Conservation (phyloP, 352 stramenopile species). For the Thalassiosira ordinaria region DNA sequence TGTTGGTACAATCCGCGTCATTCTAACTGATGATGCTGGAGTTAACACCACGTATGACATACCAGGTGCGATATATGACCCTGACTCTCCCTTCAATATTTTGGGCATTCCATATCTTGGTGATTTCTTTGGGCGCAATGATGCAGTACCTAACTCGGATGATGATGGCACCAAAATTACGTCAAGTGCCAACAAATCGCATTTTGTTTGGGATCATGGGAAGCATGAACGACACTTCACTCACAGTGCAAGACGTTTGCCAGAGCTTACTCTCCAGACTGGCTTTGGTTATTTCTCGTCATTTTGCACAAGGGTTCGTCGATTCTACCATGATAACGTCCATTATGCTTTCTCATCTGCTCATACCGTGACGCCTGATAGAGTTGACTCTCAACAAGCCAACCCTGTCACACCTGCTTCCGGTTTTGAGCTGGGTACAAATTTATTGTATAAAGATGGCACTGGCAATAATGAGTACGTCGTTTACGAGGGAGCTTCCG, state of each 20-base stretch:
- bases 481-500: slow-evolving; percentile 5
- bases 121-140: slow-evolving; percentile 18
- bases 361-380: neutral
- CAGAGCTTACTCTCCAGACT: slow-evolving; percentile 10
- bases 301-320: slow-evolving; percentile 12
- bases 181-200: neutral
- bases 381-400: neutral
- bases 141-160: neutral
- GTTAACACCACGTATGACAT: slow-evolving; percentile 19
- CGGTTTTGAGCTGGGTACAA: neutral
- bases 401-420: neutral
- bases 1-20: slow-evolving; percentile 1
- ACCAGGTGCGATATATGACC: slow-evolving; percentile 23
- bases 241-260: slow-evolving; percentile 13
- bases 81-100: slow-evolving; percentile 28
- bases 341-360: slow-evolving; percentile 27
- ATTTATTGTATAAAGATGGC: neutral
- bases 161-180: neutral
- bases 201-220: slow-evolving; percentile 38
- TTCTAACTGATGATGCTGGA: neutral
- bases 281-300: slow-evolving; percentile 15
- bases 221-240: slow-evolving; percentile 18
- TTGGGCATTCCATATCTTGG: slow-evolving; percentile 15
- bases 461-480: neutral
- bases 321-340: slow-evolving; percentile 9